These are phyloP conservation scores for Climacium dendroides DNA, from an alignment of 225 moss, liverwort and hornwort genomes.

Conservation along the genomic window DNA sequence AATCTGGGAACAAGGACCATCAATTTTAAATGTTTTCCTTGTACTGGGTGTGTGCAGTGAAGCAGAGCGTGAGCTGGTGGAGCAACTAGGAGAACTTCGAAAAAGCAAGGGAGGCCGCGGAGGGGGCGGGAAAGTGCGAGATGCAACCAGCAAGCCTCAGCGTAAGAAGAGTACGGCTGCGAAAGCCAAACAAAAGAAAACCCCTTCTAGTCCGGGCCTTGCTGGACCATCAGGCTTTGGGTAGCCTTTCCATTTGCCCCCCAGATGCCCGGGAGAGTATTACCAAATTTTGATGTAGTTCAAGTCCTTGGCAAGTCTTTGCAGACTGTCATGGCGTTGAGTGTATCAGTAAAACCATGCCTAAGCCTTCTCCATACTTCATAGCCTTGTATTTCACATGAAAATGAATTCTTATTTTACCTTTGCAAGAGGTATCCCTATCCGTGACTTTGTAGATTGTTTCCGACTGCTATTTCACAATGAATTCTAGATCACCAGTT, in stretches of 20 bases:
- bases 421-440: neutral
- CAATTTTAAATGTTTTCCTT: neutral
- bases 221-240: conserved; percentile 62
- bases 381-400: conserved; percentile 28
- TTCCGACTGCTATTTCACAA: neutral
- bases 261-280: conserved; percentile 36
- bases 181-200: conserved; percentile 60
- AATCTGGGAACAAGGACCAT: neutral
- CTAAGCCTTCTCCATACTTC: conserved; percentile 2
- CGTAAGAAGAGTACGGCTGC: conserved; percentile 98
- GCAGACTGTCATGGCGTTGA: conserved; percentile 15
- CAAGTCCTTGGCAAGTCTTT: conserved; percentile 32
- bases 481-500: conserved; percentile 2
- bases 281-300: conserved; percentile 22
- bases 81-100: conserved; percentile 62
- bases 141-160: conserved; percentile 81
- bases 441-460: neutral
- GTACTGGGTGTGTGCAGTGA: conserved; percentile 42
- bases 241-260: conserved; percentile 43
- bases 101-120: conserved; percentile 52
- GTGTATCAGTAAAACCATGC: conserved; percentile 14
- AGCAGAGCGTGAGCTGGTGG: conserved; percentile 72
- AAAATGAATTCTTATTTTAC: conserved; percentile 15
- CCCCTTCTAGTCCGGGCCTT: conserved; percentile 47
- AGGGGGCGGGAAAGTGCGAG: conserved; percentile 51